Conservation (phyloP, 116 monocot genomes). For the Dioscorea cayenensis region DNA sequence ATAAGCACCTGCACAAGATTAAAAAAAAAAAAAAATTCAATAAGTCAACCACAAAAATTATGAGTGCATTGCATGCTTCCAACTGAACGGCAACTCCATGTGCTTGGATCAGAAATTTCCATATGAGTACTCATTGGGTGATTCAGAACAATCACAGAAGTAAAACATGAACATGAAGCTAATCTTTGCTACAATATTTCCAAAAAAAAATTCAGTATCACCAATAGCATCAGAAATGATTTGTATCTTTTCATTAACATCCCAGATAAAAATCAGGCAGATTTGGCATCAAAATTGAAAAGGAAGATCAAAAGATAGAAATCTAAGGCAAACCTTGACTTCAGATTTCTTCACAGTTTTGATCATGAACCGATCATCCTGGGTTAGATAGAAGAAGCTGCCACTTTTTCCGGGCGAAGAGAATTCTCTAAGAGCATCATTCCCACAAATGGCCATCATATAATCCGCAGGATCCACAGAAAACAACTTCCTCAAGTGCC, state of each 20-base stretch:
- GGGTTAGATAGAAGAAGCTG: conserved; percentile 90
- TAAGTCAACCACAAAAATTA: not conserved
- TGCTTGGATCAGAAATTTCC: too few species aligned
- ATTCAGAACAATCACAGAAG: not conserved
- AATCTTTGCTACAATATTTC: too few species aligned
- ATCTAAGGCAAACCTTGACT: conserved; percentile 57
- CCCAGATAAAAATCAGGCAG: not conserved
- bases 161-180: too few species aligned
- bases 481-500: conserved; percentile 88
- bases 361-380: conserved; percentile 93
- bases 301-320: too few species aligned
- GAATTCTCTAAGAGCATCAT: conserved; percentile 82
- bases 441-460: conserved; percentile 93
- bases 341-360: conserved; percentile 98
- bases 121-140: not conserved
- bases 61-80: not conserved
- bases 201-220: too few species aligned
- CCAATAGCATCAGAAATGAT: too few species aligned
- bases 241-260: not conserved
- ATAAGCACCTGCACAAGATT: conserved; percentile 61
- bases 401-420: conserved; percentile 98
- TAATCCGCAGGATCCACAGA: conserved; percentile 94
- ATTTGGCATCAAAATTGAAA: not conserved
- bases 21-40: not conserved
- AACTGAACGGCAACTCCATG: not conserved